These are phyloP conservation scores for Echeveria elegans DNA, from an alignment of 164 flowering plant species.

Conservation along the genomic window DNA sequence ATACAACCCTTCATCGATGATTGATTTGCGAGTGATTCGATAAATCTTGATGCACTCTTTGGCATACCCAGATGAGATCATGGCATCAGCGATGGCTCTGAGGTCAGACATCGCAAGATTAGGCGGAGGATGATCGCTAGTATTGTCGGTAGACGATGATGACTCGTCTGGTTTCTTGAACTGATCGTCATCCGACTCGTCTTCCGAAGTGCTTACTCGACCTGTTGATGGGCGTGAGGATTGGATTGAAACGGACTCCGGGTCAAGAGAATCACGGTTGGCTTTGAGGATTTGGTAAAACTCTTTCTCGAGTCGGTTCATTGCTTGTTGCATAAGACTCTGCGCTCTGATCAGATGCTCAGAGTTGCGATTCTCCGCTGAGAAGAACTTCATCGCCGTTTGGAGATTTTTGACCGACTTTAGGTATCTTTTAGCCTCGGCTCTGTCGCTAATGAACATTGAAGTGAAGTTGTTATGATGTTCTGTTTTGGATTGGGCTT, in stretches of 20 bases:
- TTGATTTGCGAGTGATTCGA: slow-evolving; percentile 44
- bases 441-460: slow-evolving; percentile 27
- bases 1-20: slow-evolving; percentile 58
- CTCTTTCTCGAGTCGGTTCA: slow-evolving; percentile 56
- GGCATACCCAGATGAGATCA: slow-evolving; percentile 63
- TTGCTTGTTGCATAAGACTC: slow-evolving; percentile 48
- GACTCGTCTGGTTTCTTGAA: slow-evolving; percentile 26
- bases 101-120: slow-evolving; percentile 42
- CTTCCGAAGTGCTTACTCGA: background rate
- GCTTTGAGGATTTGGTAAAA: slow-evolving; percentile 41
- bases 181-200: slow-evolving; percentile 8
- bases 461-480: slow-evolving; percentile 16
- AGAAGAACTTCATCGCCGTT: slow-evolving; percentile 40
- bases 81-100: slow-evolving; percentile 57
- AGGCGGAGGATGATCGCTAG: slow-evolving; percentile 19
- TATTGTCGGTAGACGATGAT: slow-evolving; percentile 12
- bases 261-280: slow-evolving; percentile 32
- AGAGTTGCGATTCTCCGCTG: slow-evolving; percentile 20
- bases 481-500: slow-evolving; percentile 10
- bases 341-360: slow-evolving; percentile 40
- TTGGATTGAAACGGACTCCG: slow-evolving; percentile 38
- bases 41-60: slow-evolving; percentile 65
- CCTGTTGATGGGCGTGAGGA: slow-evolving; percentile 15
- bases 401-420: slow-evolving; percentile 33
- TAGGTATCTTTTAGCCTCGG: slow-evolving; percentile 35